Conservation (phyloP, 2,329 filamentous ascomycete genomes). For the Talaromyces albobiverticillius region DNA sequence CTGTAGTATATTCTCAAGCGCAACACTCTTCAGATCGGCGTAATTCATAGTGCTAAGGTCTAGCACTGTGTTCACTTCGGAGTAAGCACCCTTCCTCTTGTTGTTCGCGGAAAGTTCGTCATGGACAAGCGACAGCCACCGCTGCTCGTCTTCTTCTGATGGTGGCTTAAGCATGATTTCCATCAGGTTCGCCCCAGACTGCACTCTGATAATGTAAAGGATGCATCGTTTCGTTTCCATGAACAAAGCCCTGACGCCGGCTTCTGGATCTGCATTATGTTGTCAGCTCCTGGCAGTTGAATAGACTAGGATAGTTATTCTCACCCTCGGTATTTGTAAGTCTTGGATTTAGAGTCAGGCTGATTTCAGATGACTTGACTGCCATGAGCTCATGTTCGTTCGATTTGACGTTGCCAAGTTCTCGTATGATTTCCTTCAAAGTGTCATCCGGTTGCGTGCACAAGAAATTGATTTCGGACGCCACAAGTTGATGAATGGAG, state of each 20-base stretch:
- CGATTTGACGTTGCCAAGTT: slow-evolving; percentile 91
- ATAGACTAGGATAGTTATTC: slow-evolving; percentile 15
- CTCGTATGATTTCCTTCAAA: slow-evolving; percentile 85
- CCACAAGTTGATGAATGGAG: slow-evolving; percentile 85
- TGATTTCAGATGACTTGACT: slow-evolving; percentile 83
- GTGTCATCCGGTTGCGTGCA: slow-evolving; percentile 81
- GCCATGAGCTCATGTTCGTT: slow-evolving; percentile 92
- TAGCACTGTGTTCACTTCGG: slow-evolving; percentile 76
- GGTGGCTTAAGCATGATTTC: slow-evolving; percentile 94
- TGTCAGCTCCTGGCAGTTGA: slow-evolving; percentile 11
- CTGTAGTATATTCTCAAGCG: slow-evolving; percentile 87
- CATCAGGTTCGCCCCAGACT: slow-evolving; percentile 86
- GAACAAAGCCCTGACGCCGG: slow-evolving; percentile 85
- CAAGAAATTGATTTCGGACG: slow-evolving; percentile 72
- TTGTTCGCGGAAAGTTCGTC: slow-evolving; percentile 74
- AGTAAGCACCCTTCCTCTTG: slow-evolving; percentile 79
- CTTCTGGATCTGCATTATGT: slow-evolving; percentile 74
- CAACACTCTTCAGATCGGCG: slow-evolving; percentile 85
- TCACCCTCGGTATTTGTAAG: slow-evolving; percentile 76
- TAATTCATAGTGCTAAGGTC: slow-evolving; percentile 90
- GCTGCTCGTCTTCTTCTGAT: slow-evolving; percentile 78
- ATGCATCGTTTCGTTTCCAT: slow-evolving; percentile 98
- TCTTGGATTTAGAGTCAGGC: slow-evolving; percentile 84
- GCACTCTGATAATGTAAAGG: slow-evolving; percentile 94
- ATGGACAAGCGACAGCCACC: slow-evolving; percentile 76